Evolutionary conservation across 768 basidiomycete species (phyloP).

Genomic region (Leccinum truebloodii): DNA sequence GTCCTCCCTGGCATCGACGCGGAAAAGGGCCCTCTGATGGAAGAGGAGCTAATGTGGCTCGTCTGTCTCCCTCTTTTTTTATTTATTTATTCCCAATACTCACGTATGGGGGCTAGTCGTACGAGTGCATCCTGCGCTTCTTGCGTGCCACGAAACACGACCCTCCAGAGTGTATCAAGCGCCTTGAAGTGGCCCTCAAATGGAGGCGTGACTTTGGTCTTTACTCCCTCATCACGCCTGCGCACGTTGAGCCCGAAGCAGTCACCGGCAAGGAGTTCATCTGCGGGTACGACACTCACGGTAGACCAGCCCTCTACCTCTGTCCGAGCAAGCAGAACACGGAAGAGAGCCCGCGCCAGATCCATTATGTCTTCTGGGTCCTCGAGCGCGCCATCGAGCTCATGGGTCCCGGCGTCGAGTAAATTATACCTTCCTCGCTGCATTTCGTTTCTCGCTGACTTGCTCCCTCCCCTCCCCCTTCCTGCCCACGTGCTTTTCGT

Average conservation of each 20-base stretch:
- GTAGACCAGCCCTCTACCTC: conserved; percentile 73
- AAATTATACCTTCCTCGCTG: conserved; percentile 22
- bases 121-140: conserved; percentile 76
- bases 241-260: conserved; percentile 73
- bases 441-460: not conserved
- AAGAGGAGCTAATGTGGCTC: conserved; percentile 79
- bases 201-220: conserved; percentile 84
- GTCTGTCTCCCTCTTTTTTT: conserved; percentile 34
- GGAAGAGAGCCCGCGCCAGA: conserved; percentile 64
- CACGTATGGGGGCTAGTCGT: conserved; percentile 37
- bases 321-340: conserved; percentile 77
- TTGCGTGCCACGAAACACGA: conserved; percentile 81
- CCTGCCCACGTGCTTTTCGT: not conserved
- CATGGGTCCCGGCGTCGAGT: conserved; percentile 87
- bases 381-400: conserved; percentile 76
- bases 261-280: conserved; percentile 81
- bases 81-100: not conserved
- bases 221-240: conserved; percentile 59
- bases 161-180: conserved; percentile 52
- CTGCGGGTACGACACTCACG: conserved; percentile 72
- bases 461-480: not conserved
- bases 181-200: conserved; percentile 69
- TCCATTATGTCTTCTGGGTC: conserved; percentile 75
- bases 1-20: conserved; percentile 46
- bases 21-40: conserved; percentile 48